Evolutionary conservation across 2,329 filamentous ascomycete species (phyloP), one percentile per base, ranked within the genome.

Genomic region (Xylariomycetidae sp.): DNA sequence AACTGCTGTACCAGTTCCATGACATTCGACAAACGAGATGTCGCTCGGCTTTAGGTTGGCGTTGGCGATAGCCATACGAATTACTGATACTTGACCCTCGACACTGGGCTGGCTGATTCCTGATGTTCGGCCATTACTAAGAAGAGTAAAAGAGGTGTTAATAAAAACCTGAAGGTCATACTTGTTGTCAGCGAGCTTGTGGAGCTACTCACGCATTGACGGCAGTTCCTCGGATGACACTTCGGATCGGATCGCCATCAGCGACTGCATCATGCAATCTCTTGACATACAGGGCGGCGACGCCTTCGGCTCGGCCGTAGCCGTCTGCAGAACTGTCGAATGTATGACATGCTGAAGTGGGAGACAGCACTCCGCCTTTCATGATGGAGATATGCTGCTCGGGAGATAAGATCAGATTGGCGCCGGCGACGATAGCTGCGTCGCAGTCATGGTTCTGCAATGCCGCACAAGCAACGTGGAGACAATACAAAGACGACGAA

Each of bases 1-100:
- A 2, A 52, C 57, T 3, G 36, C 32, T 3, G 65, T 69, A 0
- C 63, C 64, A 0, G 65, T 67, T 1, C 63, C 46, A 23, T 50
- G 46, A 18, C 38, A 44, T 16, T 50, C 48, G 6, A 49, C 29
- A 23, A 41, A 45, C 6, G 20, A 18, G 1, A 45, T 53, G 3
- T 46, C 41, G 1, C 13, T 6, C 2, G 41, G 34, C 5, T 31
- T 12, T 3, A 48, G 38, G 6, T 31, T 40, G 4, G 49, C 46
- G 8, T 40, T 37, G 2, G 18, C 11, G 17, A 51, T 50, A 0
- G 48, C 47, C 13, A 36, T 31, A 0, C 47, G 41, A 6, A 51
- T 51, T 8, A 48, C 42, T 3, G 33, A 29, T 31, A 48, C 49
- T 16, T 54, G 51, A 0, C 34, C 38, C 2, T 3, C 25, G 3